Evolutionary conservation across 352 stramenopile genomes (phyloP).

Genomic region (Globisporangium carolinianum): DNA sequence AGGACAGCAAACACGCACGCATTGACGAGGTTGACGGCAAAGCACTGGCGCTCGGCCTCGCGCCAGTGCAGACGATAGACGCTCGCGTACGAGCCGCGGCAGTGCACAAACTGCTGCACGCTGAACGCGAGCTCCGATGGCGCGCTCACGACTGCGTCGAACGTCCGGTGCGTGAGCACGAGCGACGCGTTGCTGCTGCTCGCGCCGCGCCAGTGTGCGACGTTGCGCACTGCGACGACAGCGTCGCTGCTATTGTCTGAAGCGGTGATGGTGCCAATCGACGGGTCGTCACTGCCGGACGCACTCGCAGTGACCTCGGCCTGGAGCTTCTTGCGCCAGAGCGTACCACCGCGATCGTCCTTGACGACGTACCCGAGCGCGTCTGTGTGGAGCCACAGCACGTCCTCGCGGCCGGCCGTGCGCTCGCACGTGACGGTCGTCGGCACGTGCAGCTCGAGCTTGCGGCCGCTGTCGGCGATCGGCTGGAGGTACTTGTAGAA

Average conservation of each 20-base stretch:
- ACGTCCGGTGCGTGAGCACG: slow-evolving; percentile 44
- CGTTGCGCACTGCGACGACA: slow-evolving; percentile 55
- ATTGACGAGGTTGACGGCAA: slow-evolving; percentile 67
- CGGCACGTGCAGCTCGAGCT: slow-evolving; percentile 49
- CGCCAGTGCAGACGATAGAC: slow-evolving; percentile 69
- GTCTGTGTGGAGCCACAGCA: slow-evolving; percentile 59
- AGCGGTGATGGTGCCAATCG: too few species aligned
- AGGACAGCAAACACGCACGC: slow-evolving; percentile 27
- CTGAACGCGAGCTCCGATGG: slow-evolving; percentile 53
- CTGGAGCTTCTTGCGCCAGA: slow-evolving; percentile 58
- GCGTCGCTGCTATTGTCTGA: slow-evolving; percentile 12
- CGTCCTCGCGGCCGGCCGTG: slow-evolving; percentile 33
- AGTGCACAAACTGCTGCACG: slow-evolving; percentile 67
- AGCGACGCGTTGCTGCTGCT: slow-evolving; percentile 45
- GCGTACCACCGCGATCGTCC: slow-evolving; percentile 33
- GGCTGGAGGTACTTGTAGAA: slow-evolving; percentile 85
- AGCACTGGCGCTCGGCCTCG: slow-evolving; percentile 43
- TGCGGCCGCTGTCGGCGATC: slow-evolving; percentile 19
- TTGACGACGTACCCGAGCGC: slow-evolving; percentile 29
- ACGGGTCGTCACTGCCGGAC: slow-evolving; percentile 7
- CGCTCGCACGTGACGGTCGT: slow-evolving; percentile 61
- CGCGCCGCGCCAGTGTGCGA: slow-evolving; percentile 39
- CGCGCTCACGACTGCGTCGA: slow-evolving; percentile 49
- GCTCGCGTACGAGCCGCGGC: slow-evolving; percentile 54
- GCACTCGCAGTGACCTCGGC: slow-evolving; percentile 23